A percentile compares a stretch with the other conserved stretches of the same genome.
phyloP scores from a whole-genome alignment of 352 stramenopile genomes.

The Globisporangium ultimum region DNA sequence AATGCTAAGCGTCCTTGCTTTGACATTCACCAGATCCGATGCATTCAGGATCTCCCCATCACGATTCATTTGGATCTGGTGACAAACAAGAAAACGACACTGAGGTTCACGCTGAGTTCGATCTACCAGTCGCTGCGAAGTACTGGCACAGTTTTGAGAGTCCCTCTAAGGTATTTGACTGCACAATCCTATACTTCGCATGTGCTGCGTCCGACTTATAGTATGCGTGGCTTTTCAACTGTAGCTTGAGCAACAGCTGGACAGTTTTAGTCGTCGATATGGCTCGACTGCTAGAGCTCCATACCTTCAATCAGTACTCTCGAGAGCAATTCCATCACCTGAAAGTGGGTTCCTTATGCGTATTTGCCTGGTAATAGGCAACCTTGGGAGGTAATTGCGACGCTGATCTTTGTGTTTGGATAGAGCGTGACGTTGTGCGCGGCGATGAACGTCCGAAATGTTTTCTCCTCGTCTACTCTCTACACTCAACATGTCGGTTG shows the following conservation, averaged over 20 bases:
- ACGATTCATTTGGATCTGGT: conserved; percentile 72
- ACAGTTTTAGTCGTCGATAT: conserved; percentile 68
- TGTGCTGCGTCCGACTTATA: not conserved
- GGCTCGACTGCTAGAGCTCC: conserved; percentile 47
- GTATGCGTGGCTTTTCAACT: not conserved
- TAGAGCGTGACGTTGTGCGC: conserved; percentile 62
- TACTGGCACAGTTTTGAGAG: conserved; percentile 52
- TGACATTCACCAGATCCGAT: conserved; percentile 24
- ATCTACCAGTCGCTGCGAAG: conserved; percentile 59
- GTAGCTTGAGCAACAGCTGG: conserved; percentile 49
- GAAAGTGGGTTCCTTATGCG: conserved; percentile 30
- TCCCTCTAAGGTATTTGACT: conserved; percentile 44
- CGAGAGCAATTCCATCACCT: conserved; percentile 57
- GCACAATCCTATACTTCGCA: conserved; percentile 2
- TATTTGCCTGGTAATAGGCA: not conserved
- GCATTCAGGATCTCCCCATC: conserved; percentile 31
- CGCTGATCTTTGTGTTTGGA: not conserved
- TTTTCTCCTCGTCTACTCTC: conserved; percentile 49
- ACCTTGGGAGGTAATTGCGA: too few species aligned
- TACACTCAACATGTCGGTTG: conserved; percentile 41
- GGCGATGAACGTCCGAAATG: conserved; percentile 62
- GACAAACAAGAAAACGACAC: conserved; percentile 58
- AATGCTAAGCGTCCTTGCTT: too few species aligned
- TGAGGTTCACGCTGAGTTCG: conserved; percentile 71
- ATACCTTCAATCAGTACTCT: conserved; percentile 70